Base-by-base conservation (phyloP, 2,329 filamentous ascomycete species). In the Aspergillus novoparasiticus region DNA sequence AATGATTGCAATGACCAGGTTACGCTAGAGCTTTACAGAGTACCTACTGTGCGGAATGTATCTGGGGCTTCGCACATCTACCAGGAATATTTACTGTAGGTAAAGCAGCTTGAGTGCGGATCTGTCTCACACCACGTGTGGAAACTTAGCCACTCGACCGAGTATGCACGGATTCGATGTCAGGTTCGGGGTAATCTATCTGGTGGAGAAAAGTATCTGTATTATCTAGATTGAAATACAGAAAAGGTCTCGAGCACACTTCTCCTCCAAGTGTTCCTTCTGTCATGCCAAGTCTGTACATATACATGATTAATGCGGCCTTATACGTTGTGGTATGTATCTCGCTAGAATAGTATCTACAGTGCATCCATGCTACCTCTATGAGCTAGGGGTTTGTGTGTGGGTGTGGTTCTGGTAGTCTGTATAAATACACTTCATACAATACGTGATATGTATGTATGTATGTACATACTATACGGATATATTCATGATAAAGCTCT, bases 41-140 rank as follows among this genome's bases (percentile, higher is more conserved):
- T 28, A 28, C n/a, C 9, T n/a, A 16, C 26, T 51, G 9, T 51
- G n/a, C 19, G 10, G 16, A 32, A 12, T 32, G 10, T 51, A 16
- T 28, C 21, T 41, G 6, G 34, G 14, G 39, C 39, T 41, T n/a
- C 16, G 39, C 19, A n/a, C 19, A n/a, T 4, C 8, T 19, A 41
- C 16, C 39, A n/a, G 39, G 39, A 41, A 41, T 41, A 19, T 41
- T 9, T 19, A 41, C 14, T 6, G 16, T 41, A 41, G 62, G 54
- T 36, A 63, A 34, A 56, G 60, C 26, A 62, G 60, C 59, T 63
- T 64, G 45, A 56, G 64, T 58, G 64, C 66, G 66, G 66, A 72
- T 73, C 66, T 68, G 65, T 66, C 63, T 64, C 64, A 68, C 69
- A 64, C 72, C 73, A 75, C 73, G 73, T 75, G 70, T 68, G 63